These are phyloP conservation scores for Drechslera avenae DNA, from an alignment of 2,329 filamentous ascomycete genomes.

Conservation along the genomic window DNA sequence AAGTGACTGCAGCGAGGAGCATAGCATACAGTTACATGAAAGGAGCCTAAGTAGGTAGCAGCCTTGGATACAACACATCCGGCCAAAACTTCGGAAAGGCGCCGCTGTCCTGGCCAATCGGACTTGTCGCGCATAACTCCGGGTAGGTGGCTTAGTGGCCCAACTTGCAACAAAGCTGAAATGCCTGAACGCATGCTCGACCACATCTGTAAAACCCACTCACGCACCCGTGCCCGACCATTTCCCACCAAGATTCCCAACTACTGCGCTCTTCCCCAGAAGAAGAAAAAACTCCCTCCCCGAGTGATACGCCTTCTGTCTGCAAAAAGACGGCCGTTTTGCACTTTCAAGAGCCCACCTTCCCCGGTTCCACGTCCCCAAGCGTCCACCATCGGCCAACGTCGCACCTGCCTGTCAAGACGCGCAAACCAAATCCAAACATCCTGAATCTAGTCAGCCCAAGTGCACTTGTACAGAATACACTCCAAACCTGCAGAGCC, in stretches of 20 bases:
- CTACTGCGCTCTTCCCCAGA: not conserved
- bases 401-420: too few relatives aligned
- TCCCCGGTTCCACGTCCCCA: too few relatives aligned
- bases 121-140: constrained; percentile 14
- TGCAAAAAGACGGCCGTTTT: too few relatives aligned
- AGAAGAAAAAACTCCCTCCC: too few relatives aligned
- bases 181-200: constrained; percentile 5
- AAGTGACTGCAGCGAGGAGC: not conserved
- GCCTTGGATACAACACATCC: not conserved
- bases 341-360: too few relatives aligned
- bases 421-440: too few relatives aligned
- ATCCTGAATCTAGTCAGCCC: too few relatives aligned
- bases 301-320: too few relatives aligned
- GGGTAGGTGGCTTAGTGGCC: constrained; percentile 14
- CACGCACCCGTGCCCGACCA: not conserved
- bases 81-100: constrained; percentile 7
- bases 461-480: too few relatives aligned
- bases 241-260: not conserved
- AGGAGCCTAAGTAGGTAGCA: not conserved
- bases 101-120: constrained; percentile 6
- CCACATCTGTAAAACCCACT: not conserved
- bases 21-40: not conserved
- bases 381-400: too few relatives aligned
- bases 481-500: too few relatives aligned
- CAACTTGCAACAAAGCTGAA: constrained; percentile 8